Percentiles rank a stretch among this genome's conserved stretches.
Conservation (phyloP, 805 yeast species). For the Sugiyamaella qingdaonensis region DNA sequence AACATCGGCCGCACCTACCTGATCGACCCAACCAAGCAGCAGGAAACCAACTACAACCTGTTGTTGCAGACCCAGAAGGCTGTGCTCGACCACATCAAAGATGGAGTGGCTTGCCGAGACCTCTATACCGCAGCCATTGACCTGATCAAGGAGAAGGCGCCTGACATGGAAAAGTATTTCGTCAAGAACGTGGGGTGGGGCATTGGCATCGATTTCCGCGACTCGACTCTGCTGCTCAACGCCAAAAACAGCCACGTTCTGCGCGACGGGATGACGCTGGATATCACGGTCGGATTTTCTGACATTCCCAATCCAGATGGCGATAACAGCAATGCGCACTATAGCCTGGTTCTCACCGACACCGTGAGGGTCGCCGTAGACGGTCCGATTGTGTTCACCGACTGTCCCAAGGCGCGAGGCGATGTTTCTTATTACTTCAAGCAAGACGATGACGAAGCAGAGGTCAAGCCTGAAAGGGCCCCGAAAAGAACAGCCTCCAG, state of each 20-base stretch:
- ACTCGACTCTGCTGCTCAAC: slow-evolving; percentile 67
- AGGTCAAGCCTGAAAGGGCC: slow-evolving; percentile 26
- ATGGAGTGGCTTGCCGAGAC: slow-evolving; percentile 63
- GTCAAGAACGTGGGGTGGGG: slow-evolving; percentile 83
- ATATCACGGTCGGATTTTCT: slow-evolving; percentile 73
- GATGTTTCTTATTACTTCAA: slow-evolving; percentile 84
- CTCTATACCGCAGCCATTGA: slow-evolving; percentile 62
- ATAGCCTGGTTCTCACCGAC: slow-evolving; percentile 74
- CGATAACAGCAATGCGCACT: slow-evolving; percentile 48
- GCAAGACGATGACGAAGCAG: slow-evolving; percentile 49
- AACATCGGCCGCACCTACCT: slow-evolving; percentile 82
- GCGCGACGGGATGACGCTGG: slow-evolving; percentile 68
- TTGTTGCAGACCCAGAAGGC: slow-evolving; percentile 64
- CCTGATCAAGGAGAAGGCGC: slow-evolving; percentile 55
- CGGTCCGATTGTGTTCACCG: slow-evolving; percentile 65
- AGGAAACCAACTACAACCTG: slow-evolving; percentile 76
- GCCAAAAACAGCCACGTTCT: slow-evolving; percentile 65
- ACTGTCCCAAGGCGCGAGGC: slow-evolving; percentile 62
- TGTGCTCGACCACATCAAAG: slow-evolving; percentile 57
- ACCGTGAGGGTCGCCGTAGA: slow-evolving; percentile 66
- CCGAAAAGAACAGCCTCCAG: slow-evolving; percentile 40
- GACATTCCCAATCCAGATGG: slow-evolving; percentile 48
- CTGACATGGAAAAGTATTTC: slow-evolving; percentile 61
- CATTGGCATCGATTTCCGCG: slow-evolving; percentile 86
- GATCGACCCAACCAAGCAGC: slow-evolving; percentile 79